A percentile compares a stretch with the other conserved stretches of the same genome.
These are phyloP conservation scores for Pseudocercospora ulei DNA, from an alignment of 2,329 filamentous ascomycete species.

Conservation along the genomic window DNA sequence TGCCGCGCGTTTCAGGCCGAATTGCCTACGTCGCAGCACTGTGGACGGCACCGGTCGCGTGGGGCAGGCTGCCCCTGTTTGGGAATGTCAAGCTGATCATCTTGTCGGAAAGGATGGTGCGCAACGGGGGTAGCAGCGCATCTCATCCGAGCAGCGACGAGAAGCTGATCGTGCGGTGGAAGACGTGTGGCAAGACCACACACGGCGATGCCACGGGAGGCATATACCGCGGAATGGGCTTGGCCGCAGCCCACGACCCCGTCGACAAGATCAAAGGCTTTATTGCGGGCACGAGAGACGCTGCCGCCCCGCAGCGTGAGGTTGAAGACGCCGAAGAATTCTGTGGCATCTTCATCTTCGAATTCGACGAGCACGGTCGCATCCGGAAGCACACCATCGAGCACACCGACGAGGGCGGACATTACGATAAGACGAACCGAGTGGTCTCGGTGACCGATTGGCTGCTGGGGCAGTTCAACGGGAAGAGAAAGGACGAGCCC, in stretches of 20 bases:
- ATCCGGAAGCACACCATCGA: conserved; percentile 87
- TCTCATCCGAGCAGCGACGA: conserved; percentile 48
- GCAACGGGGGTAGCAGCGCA: conserved; percentile 41
- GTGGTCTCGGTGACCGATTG: conserved; percentile 91
- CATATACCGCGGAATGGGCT: conserved; percentile 36
- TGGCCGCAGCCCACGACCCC: conserved; percentile 37
- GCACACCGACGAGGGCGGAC: conserved; percentile 71
- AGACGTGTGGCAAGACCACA: conserved; percentile 52
- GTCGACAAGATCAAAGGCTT: conserved; percentile 49
- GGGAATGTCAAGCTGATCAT: conserved; percentile 85
- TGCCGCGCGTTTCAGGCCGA: conserved; percentile 82
- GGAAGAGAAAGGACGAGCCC: conserved; percentile 38
- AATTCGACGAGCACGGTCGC: conserved; percentile 80
- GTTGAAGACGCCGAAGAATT: conserved; percentile 55
- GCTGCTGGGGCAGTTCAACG: conserved; percentile 70
- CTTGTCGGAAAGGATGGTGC: conserved; percentile 75
- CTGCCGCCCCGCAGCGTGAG: neutral
- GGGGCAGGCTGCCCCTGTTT: conserved; percentile 83
- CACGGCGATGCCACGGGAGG: conserved; percentile 38
- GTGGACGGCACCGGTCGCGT: conserved; percentile 92
- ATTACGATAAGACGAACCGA: conserved; percentile 74
- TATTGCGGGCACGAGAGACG: conserved; percentile 47
- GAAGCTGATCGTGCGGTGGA: conserved; percentile 86
- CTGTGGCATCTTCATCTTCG: conserved; percentile 85
- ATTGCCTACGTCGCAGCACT: conserved; percentile 86